Conservation (phyloP, 2,329 filamentous ascomycete genomes). For the Ceratocystis harringtonii region DNA sequence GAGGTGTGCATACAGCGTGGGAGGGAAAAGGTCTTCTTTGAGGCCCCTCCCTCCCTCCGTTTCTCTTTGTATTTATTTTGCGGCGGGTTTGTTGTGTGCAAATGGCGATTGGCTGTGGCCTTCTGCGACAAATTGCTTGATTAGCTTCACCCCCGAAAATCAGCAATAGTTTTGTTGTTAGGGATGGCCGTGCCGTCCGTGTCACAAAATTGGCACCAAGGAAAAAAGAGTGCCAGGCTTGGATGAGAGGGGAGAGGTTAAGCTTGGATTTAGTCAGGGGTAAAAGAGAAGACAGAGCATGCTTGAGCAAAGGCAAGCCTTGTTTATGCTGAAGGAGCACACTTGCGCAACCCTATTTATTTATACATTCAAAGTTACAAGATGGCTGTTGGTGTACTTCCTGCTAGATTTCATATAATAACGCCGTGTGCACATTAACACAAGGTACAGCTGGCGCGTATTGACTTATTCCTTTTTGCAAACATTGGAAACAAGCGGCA, state of each 20-base stretch:
- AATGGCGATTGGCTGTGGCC: neutral
- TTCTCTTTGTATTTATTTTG: neutral
- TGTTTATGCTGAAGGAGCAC: neutral
- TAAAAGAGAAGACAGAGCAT: neutral
- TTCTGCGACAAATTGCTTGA: neutral
- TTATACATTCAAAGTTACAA: neutral
- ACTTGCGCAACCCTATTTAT: neutral
- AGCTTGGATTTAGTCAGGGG: slow-evolving; percentile 2
- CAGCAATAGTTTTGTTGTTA: neutral
- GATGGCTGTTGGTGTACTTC: neutral
- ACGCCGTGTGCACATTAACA: neutral
- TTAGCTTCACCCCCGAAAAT: neutral
- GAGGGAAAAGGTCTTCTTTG: neutral
- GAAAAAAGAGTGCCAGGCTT: neutral
- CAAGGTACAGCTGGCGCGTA: neutral
- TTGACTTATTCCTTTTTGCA: neutral
- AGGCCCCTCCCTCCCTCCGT: neutral
- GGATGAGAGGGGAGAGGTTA: neutral
- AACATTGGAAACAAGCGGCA: neutral
- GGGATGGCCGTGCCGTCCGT: slow-evolving; percentile 2
- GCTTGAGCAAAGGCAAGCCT: neutral
- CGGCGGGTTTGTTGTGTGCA: neutral
- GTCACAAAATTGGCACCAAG: slow-evolving; percentile 2
- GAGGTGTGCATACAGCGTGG: neutral
- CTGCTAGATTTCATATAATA: neutral